Base-by-base conservation (phyloP, 352 stramenopile genomes). In the Peronosclerospora sorghi region DNA sequence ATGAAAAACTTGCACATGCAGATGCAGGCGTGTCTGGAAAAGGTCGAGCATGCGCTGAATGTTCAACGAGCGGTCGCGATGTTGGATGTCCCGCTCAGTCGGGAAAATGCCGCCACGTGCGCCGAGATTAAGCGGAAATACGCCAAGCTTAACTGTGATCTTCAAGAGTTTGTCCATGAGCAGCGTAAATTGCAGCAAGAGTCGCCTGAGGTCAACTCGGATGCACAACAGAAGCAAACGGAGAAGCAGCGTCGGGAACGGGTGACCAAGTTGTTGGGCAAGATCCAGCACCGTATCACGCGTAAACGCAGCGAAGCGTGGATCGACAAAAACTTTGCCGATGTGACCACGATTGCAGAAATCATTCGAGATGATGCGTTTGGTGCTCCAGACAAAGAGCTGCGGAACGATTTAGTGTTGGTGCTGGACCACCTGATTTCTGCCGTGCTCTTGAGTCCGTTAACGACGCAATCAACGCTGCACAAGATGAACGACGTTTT, bases 361-460 rank as follows among this genome's bases (percentile, higher is more conserved):
- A 39, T 73, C 13, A 59, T 83, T 37, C 51, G 45, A 39, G 44
- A 54, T 27, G 54, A 52, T 10, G 35, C 28, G 9, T 62, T 62
- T 23, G 44, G 34, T 37, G 49, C 44, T 2, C 60, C 57, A 0
- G 57, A 74, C 19, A 76, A 72, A 46, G 32, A 43, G 2, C 53
- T 82, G 48, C 56, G 70, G 3, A 75, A 77, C 6, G 68, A 83
- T 21, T 39, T 83, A 32, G 68, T 80, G 51, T 57, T 86, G 15
- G 63, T 73, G 35, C 51, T 83, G 30, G 73, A 86, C 41, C 73
- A 86, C 34, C 64, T 83, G 36, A 73, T 82, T 54, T 86, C 73
- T 15, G 68, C 73, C 2, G 65, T 86, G 50, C 48, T 86, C 45
- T 46, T 86, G 6, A 80, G 62, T 44, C 51, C 70, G 4, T 30